These are phyloP conservation scores for Russula foetens DNA, from an alignment of 768 basidiomycete genomes.

Conservation along the genomic window DNA sequence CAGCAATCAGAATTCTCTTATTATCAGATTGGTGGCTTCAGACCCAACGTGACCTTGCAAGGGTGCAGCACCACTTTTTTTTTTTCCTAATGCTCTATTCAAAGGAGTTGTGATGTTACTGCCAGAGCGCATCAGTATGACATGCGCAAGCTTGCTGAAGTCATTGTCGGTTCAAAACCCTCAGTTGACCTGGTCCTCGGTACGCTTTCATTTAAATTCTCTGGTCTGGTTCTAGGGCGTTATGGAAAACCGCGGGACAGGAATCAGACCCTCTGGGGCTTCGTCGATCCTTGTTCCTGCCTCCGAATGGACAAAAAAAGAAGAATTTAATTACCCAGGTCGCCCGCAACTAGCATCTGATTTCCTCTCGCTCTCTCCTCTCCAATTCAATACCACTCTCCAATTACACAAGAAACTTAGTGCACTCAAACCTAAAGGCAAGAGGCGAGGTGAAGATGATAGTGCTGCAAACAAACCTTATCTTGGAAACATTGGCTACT, in stretches of 20 bases:
- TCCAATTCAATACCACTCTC: slow-evolving; percentile 1
- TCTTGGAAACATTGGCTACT: background rate
- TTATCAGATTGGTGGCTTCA: slow-evolving; percentile 20
- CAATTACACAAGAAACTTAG: slow-evolving; percentile 13
- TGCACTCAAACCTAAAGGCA: slow-evolving; percentile 8
- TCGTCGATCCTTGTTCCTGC: slow-evolving; percentile 12
- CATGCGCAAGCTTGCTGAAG: slow-evolving; percentile 3
- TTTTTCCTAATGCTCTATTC: background rate
- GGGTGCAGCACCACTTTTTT: background rate
- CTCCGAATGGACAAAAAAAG: slow-evolving; percentile 1
- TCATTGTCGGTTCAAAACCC: background rate
- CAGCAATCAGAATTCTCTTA: slow-evolving; percentile 1
- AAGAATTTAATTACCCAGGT: background rate
- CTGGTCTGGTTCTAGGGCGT: background rate
- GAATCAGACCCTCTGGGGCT: slow-evolving; percentile 16
- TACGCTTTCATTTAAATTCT: background rate
- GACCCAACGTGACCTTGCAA: slow-evolving; percentile 12
- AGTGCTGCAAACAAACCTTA: slow-evolving; percentile 15
- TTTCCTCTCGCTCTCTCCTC: slow-evolving; percentile 19
- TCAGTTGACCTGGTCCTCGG: slow-evolving; percentile 15
- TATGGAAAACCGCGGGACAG: background rate
- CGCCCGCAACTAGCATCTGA: background rate
- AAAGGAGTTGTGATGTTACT: background rate
- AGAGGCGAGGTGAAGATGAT: slow-evolving; percentile 8
- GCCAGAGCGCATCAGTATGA: slow-evolving; percentile 6